Percentiles rank a stretch among this genome's conserved stretches.
Evolutionary conservation across 176 grass and related monocot species (phyloP).

Genomic region (Cymbopogon citratus): DNA sequence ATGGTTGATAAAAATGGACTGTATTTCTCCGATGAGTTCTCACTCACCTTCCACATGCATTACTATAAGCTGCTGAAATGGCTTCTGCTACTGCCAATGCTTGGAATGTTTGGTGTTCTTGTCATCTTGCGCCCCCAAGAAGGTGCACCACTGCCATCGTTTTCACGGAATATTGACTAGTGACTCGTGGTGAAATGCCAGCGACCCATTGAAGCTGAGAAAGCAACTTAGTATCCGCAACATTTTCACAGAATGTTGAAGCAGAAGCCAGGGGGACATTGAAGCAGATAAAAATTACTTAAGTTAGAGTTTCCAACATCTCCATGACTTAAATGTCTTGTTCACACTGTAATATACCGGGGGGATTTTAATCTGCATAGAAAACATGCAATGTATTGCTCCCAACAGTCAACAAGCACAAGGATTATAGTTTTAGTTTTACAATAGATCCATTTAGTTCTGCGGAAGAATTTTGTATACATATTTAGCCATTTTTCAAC

Average conservation of each 20-base stretch:
- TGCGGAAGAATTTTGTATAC: slow-evolving; percentile 26
- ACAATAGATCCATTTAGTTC: slow-evolving; percentile 14
- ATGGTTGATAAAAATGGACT: slow-evolving; percentile 93
- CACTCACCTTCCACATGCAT: slow-evolving; percentile 92
- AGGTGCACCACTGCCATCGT: slow-evolving; percentile 81
- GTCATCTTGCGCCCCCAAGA: slow-evolving; percentile 85
- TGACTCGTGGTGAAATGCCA: neutral
- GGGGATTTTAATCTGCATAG: slow-evolving; percentile 17
- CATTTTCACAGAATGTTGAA: slow-evolving; percentile 44
- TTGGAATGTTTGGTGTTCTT: slow-evolving; percentile 82
- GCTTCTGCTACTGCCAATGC: slow-evolving; percentile 89
- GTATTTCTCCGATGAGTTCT: slow-evolving; percentile 90
- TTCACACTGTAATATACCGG: slow-evolving; percentile 16
- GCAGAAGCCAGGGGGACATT: too few species aligned
- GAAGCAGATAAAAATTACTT: neutral
- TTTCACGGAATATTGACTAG: slow-evolving; percentile 81
- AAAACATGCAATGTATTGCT: neutral
- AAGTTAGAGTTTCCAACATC: neutral
- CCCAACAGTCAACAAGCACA: slow-evolving; percentile 12
- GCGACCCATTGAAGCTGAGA: neutral
- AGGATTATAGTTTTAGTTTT: slow-evolving; percentile 18
- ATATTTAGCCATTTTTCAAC: neutral
- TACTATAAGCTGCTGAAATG: slow-evolving; percentile 97
- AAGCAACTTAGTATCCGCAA: neutral
- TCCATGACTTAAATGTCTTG: neutral